These are phyloP conservation scores for Boletus insuetus DNA, from an alignment of 768 basidiomycete genomes.

Conservation along the genomic window DNA sequence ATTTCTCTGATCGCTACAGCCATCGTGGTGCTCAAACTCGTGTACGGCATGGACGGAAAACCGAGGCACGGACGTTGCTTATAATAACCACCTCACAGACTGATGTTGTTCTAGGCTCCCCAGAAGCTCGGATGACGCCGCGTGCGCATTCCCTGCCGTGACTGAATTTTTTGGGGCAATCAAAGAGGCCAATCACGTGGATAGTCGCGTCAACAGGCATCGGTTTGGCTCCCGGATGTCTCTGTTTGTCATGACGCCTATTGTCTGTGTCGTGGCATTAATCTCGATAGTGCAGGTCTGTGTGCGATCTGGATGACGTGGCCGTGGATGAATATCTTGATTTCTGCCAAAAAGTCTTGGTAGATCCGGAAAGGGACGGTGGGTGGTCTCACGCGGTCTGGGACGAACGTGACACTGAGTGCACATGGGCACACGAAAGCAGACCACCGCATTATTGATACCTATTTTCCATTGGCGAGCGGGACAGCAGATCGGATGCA, in stretches of 20 bases:
- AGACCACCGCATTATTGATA: conserved; percentile 36
- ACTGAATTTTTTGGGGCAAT: conserved; percentile 48
- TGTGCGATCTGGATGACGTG: conserved; percentile 48
- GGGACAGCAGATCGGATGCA: neutral
- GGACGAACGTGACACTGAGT: conserved; percentile 13
- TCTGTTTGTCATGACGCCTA: conserved; percentile 41
- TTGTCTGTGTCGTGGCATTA: conserved; percentile 1
- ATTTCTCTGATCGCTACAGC: conserved; percentile 55
- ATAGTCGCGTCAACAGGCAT: conserved; percentile 28
- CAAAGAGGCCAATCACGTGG: conserved; percentile 35
- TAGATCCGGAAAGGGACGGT: conserved; percentile 31
- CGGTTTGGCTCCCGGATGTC: conserved; percentile 43
- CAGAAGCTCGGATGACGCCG: conserved; percentile 50
- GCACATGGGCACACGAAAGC: conserved; percentile 2
- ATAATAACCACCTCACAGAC: conserved; percentile 2
- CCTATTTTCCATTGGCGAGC: conserved; percentile 40
- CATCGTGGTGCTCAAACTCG: conserved; percentile 77
- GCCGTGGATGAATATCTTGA: conserved; percentile 62
- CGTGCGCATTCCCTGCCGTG: conserved; percentile 52
- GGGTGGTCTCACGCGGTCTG: conserved; percentile 11
- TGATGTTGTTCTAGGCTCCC: conserved; percentile 40
- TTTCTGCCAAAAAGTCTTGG: conserved; percentile 60
- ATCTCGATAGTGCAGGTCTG: conserved; percentile 39
- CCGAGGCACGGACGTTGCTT: conserved; percentile 41
- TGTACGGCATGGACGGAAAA: conserved; percentile 78